Percentiles rank a stretch among this genome's conserved stretches.
phyloP scores from a whole-genome alignment of 306 rosid genomes.

The Senna siamea region DNA sequence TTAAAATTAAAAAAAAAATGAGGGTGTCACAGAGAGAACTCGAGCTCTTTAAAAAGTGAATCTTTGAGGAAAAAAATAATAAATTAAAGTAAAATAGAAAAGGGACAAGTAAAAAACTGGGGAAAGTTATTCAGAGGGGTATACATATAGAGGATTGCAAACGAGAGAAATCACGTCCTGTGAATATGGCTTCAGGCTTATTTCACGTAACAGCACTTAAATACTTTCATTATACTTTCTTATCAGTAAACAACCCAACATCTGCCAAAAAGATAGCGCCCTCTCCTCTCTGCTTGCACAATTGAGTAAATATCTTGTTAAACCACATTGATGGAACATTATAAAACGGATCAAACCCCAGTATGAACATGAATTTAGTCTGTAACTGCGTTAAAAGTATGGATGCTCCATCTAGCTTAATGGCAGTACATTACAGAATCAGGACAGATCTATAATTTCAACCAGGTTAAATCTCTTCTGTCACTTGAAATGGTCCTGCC shows the following conservation, averaged over 20 bases:
- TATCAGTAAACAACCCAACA: not conserved
- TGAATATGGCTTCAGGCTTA: constrained; percentile 11
- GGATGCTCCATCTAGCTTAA: constrained; percentile 35
- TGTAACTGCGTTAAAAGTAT: constrained; percentile 22
- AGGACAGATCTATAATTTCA: no score
- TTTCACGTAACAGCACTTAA: constrained; percentile 24
- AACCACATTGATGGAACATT: constrained; percentile 29
- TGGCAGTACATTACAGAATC: no score
- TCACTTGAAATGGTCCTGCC: constrained; percentile 79
- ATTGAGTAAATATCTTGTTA: constrained; percentile 34
- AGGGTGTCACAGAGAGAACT: no score
- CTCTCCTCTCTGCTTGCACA: constrained; percentile 35
- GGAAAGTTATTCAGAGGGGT: no score
- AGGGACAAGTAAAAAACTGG: no score
- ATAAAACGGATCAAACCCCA: constrained; percentile 9
- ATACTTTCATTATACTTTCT: constrained; percentile 32
- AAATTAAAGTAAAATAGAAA: no score
- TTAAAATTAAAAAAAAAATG: no score
- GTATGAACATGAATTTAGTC: constrained; percentile 4
- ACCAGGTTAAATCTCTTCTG: constrained; percentile 7
- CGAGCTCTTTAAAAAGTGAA: no score
- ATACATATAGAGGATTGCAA: constrained; percentile 12
- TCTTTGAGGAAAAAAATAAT: no score
- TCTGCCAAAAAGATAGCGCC: not conserved
- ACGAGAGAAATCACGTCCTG: not conserved